Conservation (phyloP, 371 early-diverging fungal genomes). For the Mucor saturninus region DNA sequence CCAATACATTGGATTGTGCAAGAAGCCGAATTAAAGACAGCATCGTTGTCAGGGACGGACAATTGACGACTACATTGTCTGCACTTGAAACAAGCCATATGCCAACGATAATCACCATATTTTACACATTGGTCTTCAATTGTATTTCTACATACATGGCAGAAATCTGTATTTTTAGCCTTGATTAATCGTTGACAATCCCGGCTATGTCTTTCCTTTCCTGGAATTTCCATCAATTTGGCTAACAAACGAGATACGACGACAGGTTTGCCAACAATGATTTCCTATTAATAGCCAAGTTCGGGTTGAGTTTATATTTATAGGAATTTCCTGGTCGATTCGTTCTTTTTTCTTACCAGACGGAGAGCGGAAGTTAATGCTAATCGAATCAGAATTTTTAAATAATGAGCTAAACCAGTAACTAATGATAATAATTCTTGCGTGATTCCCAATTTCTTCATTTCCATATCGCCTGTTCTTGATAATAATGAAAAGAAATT, state of each 20-base stretch:
- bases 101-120: slow-evolving; percentile 77
- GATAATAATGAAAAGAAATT: slow-evolving; percentile 92
- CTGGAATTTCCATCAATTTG: slow-evolving; percentile 68
- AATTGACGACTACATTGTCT: slow-evolving; percentile 61
- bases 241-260: slow-evolving; percentile 65
- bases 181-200: slow-evolving; percentile 53
- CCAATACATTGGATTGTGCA: slow-evolving; percentile 54
- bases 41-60: slow-evolving; percentile 23
- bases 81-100: slow-evolving; percentile 81
- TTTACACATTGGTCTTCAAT: slow-evolving; percentile 90
- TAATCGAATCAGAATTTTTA: slow-evolving; percentile 88
- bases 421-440: slow-evolving; percentile 90
- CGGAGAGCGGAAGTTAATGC: slow-evolving; percentile 87
- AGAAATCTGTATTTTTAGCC: slow-evolving; percentile 76
- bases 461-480: slow-evolving; percentile 73
- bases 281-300: slow-evolving; percentile 34
- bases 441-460: slow-evolving; percentile 73
- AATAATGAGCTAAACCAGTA: slow-evolving; percentile 89
- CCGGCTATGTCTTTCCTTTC: slow-evolving; percentile 51
- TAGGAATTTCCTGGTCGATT: not conserved
- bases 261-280: slow-evolving; percentile 34
- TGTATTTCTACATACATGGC: slow-evolving; percentile 73
- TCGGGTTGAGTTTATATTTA: slow-evolving; percentile 4
- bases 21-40: slow-evolving; percentile 51
- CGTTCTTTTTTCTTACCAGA: slow-evolving; percentile 45